phyloP scores from a whole-genome alignment of 1,284 basidiomycete genomes.

The Ceratobasidium sp. region DNA sequence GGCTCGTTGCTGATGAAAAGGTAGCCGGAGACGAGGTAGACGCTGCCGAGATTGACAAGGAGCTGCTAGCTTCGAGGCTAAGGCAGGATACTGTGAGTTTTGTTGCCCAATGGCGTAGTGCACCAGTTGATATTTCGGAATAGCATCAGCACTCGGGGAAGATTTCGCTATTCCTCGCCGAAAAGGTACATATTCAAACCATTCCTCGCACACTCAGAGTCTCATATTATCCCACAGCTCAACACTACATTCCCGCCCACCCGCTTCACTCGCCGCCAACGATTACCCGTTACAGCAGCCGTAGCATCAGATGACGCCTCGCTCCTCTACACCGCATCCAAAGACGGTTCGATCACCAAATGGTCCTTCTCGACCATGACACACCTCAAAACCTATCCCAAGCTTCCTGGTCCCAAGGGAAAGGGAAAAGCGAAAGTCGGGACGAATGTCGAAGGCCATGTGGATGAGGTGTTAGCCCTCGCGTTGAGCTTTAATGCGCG shows the following conservation, averaged over 20 bases:
- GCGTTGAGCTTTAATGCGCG: slow-evolving; percentile 87
- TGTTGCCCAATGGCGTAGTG: slow-evolving; percentile 23
- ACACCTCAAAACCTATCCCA: slow-evolving; percentile 65
- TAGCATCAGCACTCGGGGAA: slow-evolving; percentile 79
- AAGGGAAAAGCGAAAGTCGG: slow-evolving; percentile 58
- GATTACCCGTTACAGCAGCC: slow-evolving; percentile 78
- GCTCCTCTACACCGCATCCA: slow-evolving; percentile 81
- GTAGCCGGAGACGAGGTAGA: slow-evolving; percentile 86
- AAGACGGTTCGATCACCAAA: slow-evolving; percentile 84
- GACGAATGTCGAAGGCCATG: slow-evolving; percentile 72
- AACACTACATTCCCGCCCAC: slow-evolving; percentile 40
- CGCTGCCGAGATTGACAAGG: slow-evolving; percentile 91
- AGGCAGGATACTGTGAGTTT: slow-evolving; percentile 79
- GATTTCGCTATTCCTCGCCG: slow-evolving; percentile 81
- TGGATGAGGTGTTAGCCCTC: slow-evolving; percentile 82
- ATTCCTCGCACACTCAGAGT: background rate
- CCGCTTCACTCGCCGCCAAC: slow-evolving; percentile 75
- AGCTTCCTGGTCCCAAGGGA: slow-evolving; percentile 61
- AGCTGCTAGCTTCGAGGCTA: slow-evolving; percentile 87
- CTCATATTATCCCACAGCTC: slow-evolving; percentile 13
- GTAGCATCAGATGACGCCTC: slow-evolving; percentile 71
- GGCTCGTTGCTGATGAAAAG: slow-evolving; percentile 28
- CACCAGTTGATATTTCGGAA: background rate
- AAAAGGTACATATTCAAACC: slow-evolving; percentile 57
- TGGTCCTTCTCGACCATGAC: slow-evolving; percentile 75